Evolutionary conservation across 352 stramenopile genomes (phyloP), one percentile per base, ranked within the genome.

Genomic region (Blastocystis sp.): DNA sequence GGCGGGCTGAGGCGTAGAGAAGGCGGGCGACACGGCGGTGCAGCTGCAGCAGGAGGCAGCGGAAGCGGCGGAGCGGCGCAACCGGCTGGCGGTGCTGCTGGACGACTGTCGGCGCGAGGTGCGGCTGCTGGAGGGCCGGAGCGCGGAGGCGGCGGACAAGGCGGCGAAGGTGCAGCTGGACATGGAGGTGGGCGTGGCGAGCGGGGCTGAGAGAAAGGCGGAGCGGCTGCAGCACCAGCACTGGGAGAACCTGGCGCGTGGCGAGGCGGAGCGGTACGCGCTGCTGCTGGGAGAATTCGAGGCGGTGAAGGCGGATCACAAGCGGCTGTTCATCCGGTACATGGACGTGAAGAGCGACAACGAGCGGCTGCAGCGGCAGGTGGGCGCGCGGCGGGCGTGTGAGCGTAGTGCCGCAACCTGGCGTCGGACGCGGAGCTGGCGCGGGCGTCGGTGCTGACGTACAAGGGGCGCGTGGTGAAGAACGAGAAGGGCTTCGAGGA

Each of bases 261-360:
- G 53, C 28, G 60, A 84, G 34, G 38, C 43, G 9, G 74, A 84
- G 61, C 53, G 56, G 9, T 84, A 84, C 61, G 34, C 41, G 17
- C 41, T 84, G 14, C 53, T 84, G 40, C 60, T 84, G 34, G 5
- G 19, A 0, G 74, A 84, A 28, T 84, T 52, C 61, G 41, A 84
- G 40, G 40, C 38, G 28, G 28, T 84, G 53, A 66, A 67, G 19
- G 19, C 14, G n/a, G 34, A 69, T 41, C 66, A 84, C 61, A 23
- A 70, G 5, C 7, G 41, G 40, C 56, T 84, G 53, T 84, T 67
- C 38, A 17, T 84, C 1, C 74, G 74, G 10, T 84, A 84, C 23
- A 62, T 62, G 53, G 74, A 84, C 21, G 38, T 84, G 45, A 66
- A 67, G 40, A 62, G 45, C 9, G 74, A 84, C 38, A 84, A 84